Base-by-base conservation (phyloP, 192 early-diverging fungal genomes). In the Mortierella hygrophila region DNA sequence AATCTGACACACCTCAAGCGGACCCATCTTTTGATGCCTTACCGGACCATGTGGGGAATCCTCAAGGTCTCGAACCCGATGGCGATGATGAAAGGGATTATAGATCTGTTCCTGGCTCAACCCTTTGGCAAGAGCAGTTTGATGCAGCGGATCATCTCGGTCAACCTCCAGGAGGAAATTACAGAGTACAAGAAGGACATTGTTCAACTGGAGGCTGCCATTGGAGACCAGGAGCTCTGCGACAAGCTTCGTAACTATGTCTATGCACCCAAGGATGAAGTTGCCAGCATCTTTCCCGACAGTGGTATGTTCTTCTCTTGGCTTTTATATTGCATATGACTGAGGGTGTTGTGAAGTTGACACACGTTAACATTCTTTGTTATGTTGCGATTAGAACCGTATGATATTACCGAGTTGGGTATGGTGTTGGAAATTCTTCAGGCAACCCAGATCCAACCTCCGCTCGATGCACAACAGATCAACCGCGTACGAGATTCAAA, bases 61-160 rank as follows among this genome's bases (percentile, higher is more conserved):
- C 78, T 93, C 65, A 91, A 91, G 69, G 46, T 91, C 11, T 93
- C 91, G 13, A 93, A 93, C 71, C 92, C 92, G 10, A 82, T 93
- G 81, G 77, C 79, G 0, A 88, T 93, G 88, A 87, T 93, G 75
- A 93, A 89, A 47, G 91, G 90, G 29, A 82, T 92, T 16, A 73
- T 93, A 72, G 91, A 93, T 78, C 65, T 93, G 23, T 93, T 93
- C 69, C 70, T 93, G 60, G 91, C 92, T 3, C 92, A 93, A 47
- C 92, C 92, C 7, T 92, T 93, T 81, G 92, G 92, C 32, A 80
- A 83, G 7, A 84, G 81, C 23, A 92, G 91, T 72, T 76, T 93
- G 57, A 87, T 91, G 38, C 92, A 93, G 76, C 88, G 92, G 52
- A 93, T 93, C n/a, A 80, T 93, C 23, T 82, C 90, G n/a, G 88